Percentiles rank a stretch among this genome's conserved stretches.
Evolutionary conservation across 179 eudicot genomes (phyloP).

Genomic region (Silene noctiflora): DNA sequence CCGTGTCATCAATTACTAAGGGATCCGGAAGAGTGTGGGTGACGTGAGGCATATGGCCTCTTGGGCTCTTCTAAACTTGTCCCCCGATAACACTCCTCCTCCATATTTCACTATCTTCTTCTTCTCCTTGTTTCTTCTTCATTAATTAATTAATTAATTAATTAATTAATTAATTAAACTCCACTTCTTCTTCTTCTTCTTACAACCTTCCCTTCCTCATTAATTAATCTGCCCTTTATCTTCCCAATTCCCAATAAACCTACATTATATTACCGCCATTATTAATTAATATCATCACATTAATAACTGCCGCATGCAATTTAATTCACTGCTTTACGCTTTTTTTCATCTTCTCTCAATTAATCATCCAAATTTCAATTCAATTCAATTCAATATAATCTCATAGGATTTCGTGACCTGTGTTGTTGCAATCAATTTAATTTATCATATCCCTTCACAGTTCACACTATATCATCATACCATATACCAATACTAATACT

Average conservation of each 20-base stretch:
- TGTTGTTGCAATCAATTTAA: neutral
- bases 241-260: too few relatives aligned
- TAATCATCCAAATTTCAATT: conserved; percentile 13
- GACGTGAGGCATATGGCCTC: conserved; percentile 22
- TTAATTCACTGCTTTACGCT: neutral
- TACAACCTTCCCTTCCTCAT: neutral
- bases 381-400: neutral
- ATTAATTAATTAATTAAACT: too few relatives aligned
- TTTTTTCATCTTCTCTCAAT: neutral
- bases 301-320: neutral
- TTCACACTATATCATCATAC: too few relatives aligned
- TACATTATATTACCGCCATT: too few relatives aligned
- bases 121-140: neutral
- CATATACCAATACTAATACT: too few relatives aligned
- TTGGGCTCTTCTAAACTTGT: too few relatives aligned
- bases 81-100: too few relatives aligned
- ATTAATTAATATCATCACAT: too few relatives aligned
- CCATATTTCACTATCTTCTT: too few relatives aligned
- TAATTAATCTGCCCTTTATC: too few relatives aligned
- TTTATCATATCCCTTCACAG: neutral
- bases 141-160: too few relatives aligned
- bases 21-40: neutral
- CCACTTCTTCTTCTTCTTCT: neutral
- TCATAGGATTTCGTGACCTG: conserved; percentile 5
- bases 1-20: neutral